A percentile compares a stretch with the other conserved stretches of the same genome.
phyloP scores from a whole-genome alignment of 805 yeast species.

The Saturnispora galanensis region DNA sequence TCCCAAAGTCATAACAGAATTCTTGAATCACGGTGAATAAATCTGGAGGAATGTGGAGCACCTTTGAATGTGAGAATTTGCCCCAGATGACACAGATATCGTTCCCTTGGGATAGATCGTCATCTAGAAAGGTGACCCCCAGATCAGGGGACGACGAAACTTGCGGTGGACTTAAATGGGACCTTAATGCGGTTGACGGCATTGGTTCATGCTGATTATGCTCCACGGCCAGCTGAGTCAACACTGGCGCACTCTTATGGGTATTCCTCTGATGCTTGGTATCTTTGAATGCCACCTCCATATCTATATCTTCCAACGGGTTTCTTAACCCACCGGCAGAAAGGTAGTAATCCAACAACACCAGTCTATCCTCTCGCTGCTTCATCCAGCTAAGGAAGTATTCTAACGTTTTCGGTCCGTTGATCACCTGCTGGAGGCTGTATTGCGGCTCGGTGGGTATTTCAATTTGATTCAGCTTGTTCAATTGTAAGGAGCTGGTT shows the following conservation, averaged over 20 bases:
- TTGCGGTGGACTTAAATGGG: slow-evolving; percentile 7
- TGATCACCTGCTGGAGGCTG: slow-evolving; percentile 7
- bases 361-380: slow-evolving; percentile 31
- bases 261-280: slow-evolving; percentile 9
- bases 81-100: slow-evolving; percentile 44
- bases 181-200: background rate
- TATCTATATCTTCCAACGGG: slow-evolving; percentile 43
- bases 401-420: slow-evolving; percentile 20
- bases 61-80: slow-evolving; percentile 29
- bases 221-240: background rate
- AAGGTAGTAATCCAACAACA: slow-evolving; percentile 53
- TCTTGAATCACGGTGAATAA: slow-evolving; percentile 28
- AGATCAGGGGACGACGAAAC: slow-evolving; percentile 8
- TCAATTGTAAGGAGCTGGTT: background rate
- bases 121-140: slow-evolving; percentile 11
- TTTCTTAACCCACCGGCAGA: slow-evolving; percentile 59
- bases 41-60: slow-evolving; percentile 23
- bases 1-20: slow-evolving; percentile 20
- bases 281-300: slow-evolving; percentile 3
- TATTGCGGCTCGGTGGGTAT: slow-evolving; percentile 2
- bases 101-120: slow-evolving; percentile 33
- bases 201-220: too few relatives aligned
- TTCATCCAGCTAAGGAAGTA: slow-evolving; percentile 50
- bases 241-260: background rate
- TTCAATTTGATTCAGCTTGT: too few relatives aligned